These are phyloP conservation scores for Rubia tinctorum DNA, from an alignment of 305 asterid species.

Conservation along the genomic window DNA sequence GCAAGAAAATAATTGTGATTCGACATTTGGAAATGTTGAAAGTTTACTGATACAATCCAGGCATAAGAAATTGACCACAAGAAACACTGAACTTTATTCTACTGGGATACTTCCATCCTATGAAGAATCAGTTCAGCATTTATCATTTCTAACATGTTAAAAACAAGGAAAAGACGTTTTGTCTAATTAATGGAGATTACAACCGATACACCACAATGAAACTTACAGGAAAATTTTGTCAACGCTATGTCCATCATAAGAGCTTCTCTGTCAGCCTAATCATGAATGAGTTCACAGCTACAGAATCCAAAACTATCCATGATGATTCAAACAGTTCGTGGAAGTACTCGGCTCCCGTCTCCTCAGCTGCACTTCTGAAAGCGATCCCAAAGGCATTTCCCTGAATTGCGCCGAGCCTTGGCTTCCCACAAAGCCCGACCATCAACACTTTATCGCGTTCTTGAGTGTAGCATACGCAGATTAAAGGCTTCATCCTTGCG, in stretches of 20 bases:
- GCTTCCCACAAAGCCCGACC: slow-evolving; percentile 92
- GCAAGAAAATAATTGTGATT: not conserved
- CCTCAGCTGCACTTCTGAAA: slow-evolving; percentile 87
- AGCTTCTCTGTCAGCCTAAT: slow-evolving; percentile 89
- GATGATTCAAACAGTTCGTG: slow-evolving; percentile 97
- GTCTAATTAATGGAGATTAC: slow-evolving; percentile 21
- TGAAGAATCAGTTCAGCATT: slow-evolving; percentile 5
- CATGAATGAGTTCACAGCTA: slow-evolving; percentile 87
- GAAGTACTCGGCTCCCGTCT: slow-evolving; percentile 87
- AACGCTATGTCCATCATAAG: slow-evolving; percentile 30
- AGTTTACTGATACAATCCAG: not conserved
- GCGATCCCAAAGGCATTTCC: slow-evolving; percentile 95
- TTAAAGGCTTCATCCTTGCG: slow-evolving; percentile 93
- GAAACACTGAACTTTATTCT: not conserved
- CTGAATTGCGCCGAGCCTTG: slow-evolving; percentile 87
- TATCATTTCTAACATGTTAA: slow-evolving; percentile 37
- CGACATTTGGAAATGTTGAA: not conserved
- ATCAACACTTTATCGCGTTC: slow-evolving; percentile 65
- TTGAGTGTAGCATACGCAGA: slow-evolving; percentile 79
- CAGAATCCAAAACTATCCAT: slow-evolving; percentile 89
- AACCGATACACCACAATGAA: slow-evolving; percentile 26
- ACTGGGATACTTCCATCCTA: not conserved
- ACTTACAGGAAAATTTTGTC: slow-evolving; percentile 19
- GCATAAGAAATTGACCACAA: not conserved
- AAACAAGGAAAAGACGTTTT: slow-evolving; percentile 18